These are phyloP conservation scores for Ustilago esculenta DNA, from an alignment of 1,284 basidiomycete species.

Conservation along the genomic window DNA sequence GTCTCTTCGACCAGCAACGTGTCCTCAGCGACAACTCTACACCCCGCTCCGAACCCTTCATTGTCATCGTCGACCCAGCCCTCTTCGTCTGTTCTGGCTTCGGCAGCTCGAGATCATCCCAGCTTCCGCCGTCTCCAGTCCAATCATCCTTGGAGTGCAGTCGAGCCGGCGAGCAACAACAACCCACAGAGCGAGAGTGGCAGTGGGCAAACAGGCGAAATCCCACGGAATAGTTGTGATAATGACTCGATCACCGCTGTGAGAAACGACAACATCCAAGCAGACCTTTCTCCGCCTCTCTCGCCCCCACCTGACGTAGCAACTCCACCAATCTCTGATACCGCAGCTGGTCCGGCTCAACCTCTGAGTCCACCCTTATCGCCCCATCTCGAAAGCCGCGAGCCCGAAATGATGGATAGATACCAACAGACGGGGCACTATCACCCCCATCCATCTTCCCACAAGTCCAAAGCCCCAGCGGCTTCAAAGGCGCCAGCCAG, in stretches of 20 bases:
- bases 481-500: constrained; percentile 9
- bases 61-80: no score
- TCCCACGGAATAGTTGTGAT: constrained; percentile 20
- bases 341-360: neutral
- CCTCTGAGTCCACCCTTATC: neutral
- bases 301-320: neutral
- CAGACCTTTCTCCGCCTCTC: neutral
- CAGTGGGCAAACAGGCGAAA: neutral
- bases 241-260: constrained; percentile 36
- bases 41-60: neutral
- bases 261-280: constrained; percentile 27
- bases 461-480: constrained; percentile 8
- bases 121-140: constrained; percentile 1
- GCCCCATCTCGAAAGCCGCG: neutral
- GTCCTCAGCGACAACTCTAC: neutral
- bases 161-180: constrained; percentile 1
- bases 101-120: constrained; percentile 14
- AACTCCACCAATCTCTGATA: neutral
- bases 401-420: constrained; percentile 21
- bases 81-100: constrained; percentile 2
- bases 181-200: neutral
- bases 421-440: no score
- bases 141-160: neutral
- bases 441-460: constrained; percentile 10
- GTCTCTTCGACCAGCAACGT: neutral